Evolutionary conservation across 345 rosid species (phyloP), one percentile per base, ranked within the genome.

Genomic region (Eucalyptus melliodora): DNA sequence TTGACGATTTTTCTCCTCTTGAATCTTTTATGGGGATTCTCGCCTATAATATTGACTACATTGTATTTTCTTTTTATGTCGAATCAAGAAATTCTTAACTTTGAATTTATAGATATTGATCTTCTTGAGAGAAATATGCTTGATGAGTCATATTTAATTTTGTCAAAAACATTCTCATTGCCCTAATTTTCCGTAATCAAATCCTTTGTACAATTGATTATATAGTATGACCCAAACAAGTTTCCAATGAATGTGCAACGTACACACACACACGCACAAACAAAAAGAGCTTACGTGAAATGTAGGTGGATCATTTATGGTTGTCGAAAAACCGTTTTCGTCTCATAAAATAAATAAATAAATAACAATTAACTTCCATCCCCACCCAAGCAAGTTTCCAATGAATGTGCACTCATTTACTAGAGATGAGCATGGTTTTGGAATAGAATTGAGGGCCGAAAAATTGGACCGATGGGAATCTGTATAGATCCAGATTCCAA

Each of bases 391-490:
- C n/a, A n/a, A n/a, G n/a, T n/a, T n/a, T n/a, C n/a, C n/a, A n/a
- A n/a, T n/a, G n/a, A n/a, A n/a, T n/a, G n/a, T n/a, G n/a, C 62
- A 56, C 62, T 26, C 62, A 10, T 56, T 24, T 56, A 24, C 7
- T 53, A 53, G 59, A 53, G 59, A 53, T 21, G 11, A 53, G 59
- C 59, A 53, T 53, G 11, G 26, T 53, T 53, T 2, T 53, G 1
- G 11, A 53, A 5, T 21, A 53, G 26, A 53, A 53, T 53, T 1
- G 0, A 53, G 59, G 2, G 59, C 2, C 5, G 1, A 53, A 53
- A 53, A 53, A 8, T 2, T 53, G 4, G 5, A 53, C 1, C 10
- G 0, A 53, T 53, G 26, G 59, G 59, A 8, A 53, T 1, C 0
- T 21, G 0, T 53, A 21, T 53, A 1, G 59, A 21, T 53, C 26